Evolutionary conservation across 257 asterid genomes (phyloP).

Genomic region (Scutellaria minor): DNA sequence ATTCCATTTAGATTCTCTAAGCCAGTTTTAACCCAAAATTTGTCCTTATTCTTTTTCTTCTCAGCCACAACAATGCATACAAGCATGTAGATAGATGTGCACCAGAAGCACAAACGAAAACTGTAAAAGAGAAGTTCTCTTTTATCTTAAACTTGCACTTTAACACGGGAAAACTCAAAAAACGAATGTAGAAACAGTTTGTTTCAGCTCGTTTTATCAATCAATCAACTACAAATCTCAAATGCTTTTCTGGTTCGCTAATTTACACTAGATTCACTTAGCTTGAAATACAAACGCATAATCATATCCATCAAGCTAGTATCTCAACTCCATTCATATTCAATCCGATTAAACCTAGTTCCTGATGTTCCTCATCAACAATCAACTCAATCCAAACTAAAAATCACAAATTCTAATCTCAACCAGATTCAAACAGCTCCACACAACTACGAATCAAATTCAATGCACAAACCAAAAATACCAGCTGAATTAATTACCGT

Average conservation of each 20-base stretch:
- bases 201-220: slow-evolving; percentile 2
- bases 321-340: neutral
- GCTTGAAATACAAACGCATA: neutral
- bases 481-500: slow-evolving; percentile 44
- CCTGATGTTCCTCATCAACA: neutral
- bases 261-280: neutral
- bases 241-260: neutral
- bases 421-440: neutral
- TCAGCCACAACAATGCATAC: neutral
- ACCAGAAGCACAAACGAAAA: neutral
- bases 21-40: neutral
- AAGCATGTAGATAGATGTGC: neutral
- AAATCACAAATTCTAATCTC: neutral
- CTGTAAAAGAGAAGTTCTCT: neutral
- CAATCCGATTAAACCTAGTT: neutral
- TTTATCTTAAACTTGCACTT: neutral
- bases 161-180: neutral
- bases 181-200: neutral
- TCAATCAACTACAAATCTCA: neutral
- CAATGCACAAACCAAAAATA: neutral
- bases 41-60: neutral
- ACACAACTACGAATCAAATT: neutral
- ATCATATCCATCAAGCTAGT: slow-evolving; percentile 11
- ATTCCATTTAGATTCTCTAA: neutral
- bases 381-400: neutral